phyloP scores from a whole-genome alignment of 495 filamentous ascomycete species.

The Trichocladium uniseriatum region DNA sequence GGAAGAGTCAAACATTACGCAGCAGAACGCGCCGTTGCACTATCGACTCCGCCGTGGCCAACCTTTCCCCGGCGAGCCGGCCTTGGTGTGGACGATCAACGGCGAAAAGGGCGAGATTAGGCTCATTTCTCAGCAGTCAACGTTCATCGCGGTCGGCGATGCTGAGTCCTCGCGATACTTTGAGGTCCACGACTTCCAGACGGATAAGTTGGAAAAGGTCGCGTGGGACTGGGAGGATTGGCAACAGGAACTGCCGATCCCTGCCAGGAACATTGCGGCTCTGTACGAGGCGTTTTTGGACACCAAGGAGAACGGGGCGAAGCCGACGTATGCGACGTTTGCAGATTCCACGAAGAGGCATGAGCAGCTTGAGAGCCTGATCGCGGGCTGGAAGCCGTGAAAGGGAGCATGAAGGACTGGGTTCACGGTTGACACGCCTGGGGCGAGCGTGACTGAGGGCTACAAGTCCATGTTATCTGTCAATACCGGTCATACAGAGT shows the following conservation, averaged over 20 bases:
- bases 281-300: conserved; percentile 43
- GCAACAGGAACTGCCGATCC: conserved; percentile 28
- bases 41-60: conserved; percentile 40
- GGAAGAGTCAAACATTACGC: conserved; percentile 21
- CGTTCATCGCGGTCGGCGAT: conserved; percentile 31
- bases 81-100: conserved; percentile 45
- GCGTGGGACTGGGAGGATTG: conserved; percentile 36
- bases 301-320: not conserved
- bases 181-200: conserved; percentile 35
- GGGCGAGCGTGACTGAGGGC: no score
- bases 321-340: conserved; percentile 29
- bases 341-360: conserved; percentile 36
- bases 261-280: conserved; percentile 35
- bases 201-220: conserved; percentile 33
- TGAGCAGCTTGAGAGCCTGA: conserved; percentile 23
- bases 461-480: no score
- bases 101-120: conserved; percentile 48
- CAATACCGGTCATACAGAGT: no score
- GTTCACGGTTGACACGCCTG: no score
- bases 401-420: no score
- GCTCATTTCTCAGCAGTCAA: conserved; percentile 26
- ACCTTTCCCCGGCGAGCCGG: conserved; percentile 39
- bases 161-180: conserved; percentile 29
- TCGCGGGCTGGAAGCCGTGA: conserved; percentile 14
- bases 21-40: conserved; percentile 31